These are phyloP conservation scores for Raphanus hybrid DNA, from an alignment of 441 rosid genomes.

Conservation along the genomic window DNA sequence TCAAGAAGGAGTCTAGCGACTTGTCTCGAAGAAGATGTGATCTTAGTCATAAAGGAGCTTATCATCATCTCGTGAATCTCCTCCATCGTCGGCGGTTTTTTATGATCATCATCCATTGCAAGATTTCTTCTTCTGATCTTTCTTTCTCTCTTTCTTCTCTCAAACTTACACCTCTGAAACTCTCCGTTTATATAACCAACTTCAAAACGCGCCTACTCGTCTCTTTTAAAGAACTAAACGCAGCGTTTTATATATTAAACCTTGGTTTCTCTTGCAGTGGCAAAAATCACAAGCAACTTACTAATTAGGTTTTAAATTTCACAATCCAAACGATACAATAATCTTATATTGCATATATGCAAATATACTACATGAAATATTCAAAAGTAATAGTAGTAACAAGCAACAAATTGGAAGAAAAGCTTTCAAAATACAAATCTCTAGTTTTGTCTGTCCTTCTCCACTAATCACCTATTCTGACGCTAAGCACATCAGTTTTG, in stretches of 20 bases:
- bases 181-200: neutral
- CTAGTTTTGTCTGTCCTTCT: neutral
- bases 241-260: neutral
- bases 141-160: neutral
- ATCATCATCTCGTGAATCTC: constrained; percentile 42
- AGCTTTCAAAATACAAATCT: neutral
- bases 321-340: constrained; percentile 19
- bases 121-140: constrained; percentile 18
- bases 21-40: constrained; percentile 61
- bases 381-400: constrained; percentile 11
- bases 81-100: neutral
- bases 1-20: constrained; percentile 55
- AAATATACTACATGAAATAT: neutral
- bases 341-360: constrained; percentile 22
- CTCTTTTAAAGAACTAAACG: neutral
- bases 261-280: neutral
- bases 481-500: no score
- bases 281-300: neutral
- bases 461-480: no score
- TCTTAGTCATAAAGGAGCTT: constrained; percentile 52
- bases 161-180: no score
- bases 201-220: neutral
- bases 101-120: constrained; percentile 39
- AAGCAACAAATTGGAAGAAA: constrained; percentile 14
- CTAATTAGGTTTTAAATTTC: neutral